A percentile compares a stretch with the other conserved stretches of the same genome.
These are phyloP conservation scores for Kluyveromyces starmeri DNA, from an alignment of 805 yeast species.

Conservation along the genomic window DNA sequence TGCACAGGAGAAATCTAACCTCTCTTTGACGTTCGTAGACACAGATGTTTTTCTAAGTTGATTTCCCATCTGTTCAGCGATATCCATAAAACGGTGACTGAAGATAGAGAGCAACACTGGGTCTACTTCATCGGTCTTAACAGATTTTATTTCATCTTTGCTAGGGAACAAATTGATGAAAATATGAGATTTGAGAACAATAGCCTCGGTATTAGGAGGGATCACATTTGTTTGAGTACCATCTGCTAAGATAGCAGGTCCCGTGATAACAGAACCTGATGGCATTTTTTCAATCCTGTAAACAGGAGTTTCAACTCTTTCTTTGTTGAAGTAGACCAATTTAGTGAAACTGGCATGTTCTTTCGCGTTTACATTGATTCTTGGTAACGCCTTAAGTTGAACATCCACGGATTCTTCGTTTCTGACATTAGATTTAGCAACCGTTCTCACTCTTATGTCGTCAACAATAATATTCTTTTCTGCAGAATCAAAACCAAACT, in stretches of 20 bases:
- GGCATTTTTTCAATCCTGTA: constrained; percentile 45
- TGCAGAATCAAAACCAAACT: constrained; percentile 61
- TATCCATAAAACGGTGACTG: constrained; percentile 80
- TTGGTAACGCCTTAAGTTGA: constrained; percentile 37
- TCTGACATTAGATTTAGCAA: constrained; percentile 48
- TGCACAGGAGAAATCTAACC: constrained; percentile 81
- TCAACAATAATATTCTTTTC: constrained; percentile 55
- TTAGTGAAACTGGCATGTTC: constrained; percentile 31
- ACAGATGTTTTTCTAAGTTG: constrained; percentile 74
- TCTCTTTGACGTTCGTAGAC: constrained; percentile 74
- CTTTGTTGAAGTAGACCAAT: constrained; percentile 48
- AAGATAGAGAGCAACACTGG: constrained; percentile 70
- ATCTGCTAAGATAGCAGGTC: constrained; percentile 75
- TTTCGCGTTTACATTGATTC: constrained; percentile 17
- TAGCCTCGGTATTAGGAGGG: constrained; percentile 52
- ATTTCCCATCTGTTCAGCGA: constrained; percentile 85
- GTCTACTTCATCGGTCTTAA: constrained; percentile 37
- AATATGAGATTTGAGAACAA: constrained; percentile 54
- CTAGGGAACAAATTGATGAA: constrained; percentile 31
- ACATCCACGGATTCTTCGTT: constrained; percentile 39
- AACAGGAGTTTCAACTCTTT: constrained; percentile 43
- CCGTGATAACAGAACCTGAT: constrained; percentile 45
- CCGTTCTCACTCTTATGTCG: constrained; percentile 65
- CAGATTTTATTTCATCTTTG: constrained; percentile 9
- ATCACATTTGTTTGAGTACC: constrained; percentile 73